Base-by-base conservation (phyloP, 768 basidiomycete species). In the Mycena pura region DNA sequence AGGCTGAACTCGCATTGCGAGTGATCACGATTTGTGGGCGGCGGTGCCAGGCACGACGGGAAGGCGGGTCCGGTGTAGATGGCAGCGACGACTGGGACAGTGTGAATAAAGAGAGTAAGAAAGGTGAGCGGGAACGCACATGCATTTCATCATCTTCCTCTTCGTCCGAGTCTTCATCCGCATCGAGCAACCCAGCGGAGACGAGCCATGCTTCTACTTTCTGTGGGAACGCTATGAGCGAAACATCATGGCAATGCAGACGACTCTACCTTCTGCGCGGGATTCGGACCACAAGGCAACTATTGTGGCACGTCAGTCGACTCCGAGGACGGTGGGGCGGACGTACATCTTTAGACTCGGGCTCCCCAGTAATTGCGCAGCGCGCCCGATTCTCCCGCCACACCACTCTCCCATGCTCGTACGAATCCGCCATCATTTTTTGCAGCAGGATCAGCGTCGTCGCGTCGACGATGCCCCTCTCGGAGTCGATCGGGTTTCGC, bases 371-470 rank as follows among this genome's bases (percentile, higher is more conserved):
- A 0, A 53, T 3, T 14, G 62, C 57, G 38, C 56, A 39, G 5
- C 49, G 62, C 1, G 22, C 48, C 36, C n/a, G 36, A n/a, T 64
- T 56, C 46, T 64, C 62, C 32, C 41, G 43, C 62, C 62, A 64
- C 8, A 64, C 44, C 17, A 54, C 45, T 3, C 57, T 17, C 3
- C 62, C 62, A 27, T 54, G 51, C 34, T 64, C 52, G 41, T 59
- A 55, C 40, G 57, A 32, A 41, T 64, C 63, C 17, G 57, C 63
- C 34, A 64, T 60, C 63, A 64, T 60, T 22, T 64, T 64, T 28
- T 64, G 63, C 46, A 64, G 32, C 15, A 58, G 24, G 13, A 54
- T 36, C 14, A 48, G 34, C 29, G 62, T 50, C 15, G 62, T 64
- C 6, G 62, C 62, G n/a, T 64, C 62, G 51, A 55, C 14, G n/a